Base-by-base conservation (phyloP, 1,139 yeast genomes). In the Lodderomyces orthopsilosis region DNA sequence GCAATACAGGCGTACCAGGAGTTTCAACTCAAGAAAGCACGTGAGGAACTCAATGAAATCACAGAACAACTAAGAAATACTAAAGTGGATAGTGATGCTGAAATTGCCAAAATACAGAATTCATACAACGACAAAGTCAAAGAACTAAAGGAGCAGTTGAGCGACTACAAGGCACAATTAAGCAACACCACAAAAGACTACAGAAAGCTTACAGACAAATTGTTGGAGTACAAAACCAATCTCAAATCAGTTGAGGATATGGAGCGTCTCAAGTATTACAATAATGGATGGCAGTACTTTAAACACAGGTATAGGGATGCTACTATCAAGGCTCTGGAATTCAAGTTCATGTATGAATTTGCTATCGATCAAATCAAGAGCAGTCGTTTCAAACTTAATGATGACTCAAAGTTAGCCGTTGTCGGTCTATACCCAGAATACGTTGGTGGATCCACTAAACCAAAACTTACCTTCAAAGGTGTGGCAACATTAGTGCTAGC, bases 401-500 rank as follows among this genome's bases (percentile, higher is more conserved):
- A 74, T 46, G 59, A 78, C 42, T 61, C 63, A 35, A 70, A 70
- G 50, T 58, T 79, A 42, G 70, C 72, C 21, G 66, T 63, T 38
- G 65, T 67, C 46, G 84, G 83, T 6, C 67, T 79, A 10, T 76
- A 74, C 52, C 82, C 83, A 0, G 81, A 75, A 15, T 49, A 49
- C 33, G 24, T 23, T 26, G n/a, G 30, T 15, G 49, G 46, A 35
- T 19, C 23, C 6, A 32, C 21, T 3, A 44, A 47, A 41, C 48
- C 52, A 24, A 53, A 58, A 49, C 56, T 60, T 39, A 62, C 66
- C 1, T 66, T 77, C 45, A 64, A 57, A 41, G 54, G 51, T 18
- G 51, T 75, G 35, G 81, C 84, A 5, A 66, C 69, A 46, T 68
- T 75, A 48, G 87, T 83, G 5, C 60, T 83, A 48, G 85, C 87